These are phyloP conservation scores for Penicillium brasilianum DNA, from an alignment of 2,329 filamentous ascomycete genomes.

Conservation along the genomic window DNA sequence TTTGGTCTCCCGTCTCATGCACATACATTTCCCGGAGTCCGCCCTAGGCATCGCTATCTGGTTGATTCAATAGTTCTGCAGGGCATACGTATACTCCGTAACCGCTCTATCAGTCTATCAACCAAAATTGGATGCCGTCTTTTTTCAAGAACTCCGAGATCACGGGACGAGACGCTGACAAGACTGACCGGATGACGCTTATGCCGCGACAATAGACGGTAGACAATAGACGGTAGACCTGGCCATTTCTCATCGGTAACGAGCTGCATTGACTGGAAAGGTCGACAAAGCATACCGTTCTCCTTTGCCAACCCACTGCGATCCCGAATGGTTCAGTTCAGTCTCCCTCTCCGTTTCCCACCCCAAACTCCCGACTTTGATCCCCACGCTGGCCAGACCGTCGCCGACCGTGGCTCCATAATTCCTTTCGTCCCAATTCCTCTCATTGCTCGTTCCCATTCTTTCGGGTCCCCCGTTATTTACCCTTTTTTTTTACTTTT, in stretches of 20 bases:
- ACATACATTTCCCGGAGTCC: neutral
- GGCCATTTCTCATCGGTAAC: too few relatives aligned
- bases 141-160: too few relatives aligned
- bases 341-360: too few relatives aligned
- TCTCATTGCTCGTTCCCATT: neutral
- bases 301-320: too few relatives aligned
- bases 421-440: neutral
- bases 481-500: neutral
- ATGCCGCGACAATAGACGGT: too few relatives aligned
- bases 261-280: too few relatives aligned
- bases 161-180: neutral
- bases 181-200: neutral
- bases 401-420: constrained; percentile 14
- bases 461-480: constrained; percentile 3
- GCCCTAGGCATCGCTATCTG: neutral
- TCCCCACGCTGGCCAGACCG: constrained; percentile 16
- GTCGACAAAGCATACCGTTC: too few relatives aligned
- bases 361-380: neutral
- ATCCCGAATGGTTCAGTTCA: too few relatives aligned
- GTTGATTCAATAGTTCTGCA: neutral
- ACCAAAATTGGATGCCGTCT: too few relatives aligned
- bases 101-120: too few relatives aligned
- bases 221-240: too few relatives aligned
- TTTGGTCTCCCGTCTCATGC: neutral
- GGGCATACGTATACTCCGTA: neutral